A percentile compares a stretch with the other conserved stretches of the same genome.
phyloP scores from a whole-genome alignment of 768 basidiomycete species.

The Termitomyces sp. region DNA sequence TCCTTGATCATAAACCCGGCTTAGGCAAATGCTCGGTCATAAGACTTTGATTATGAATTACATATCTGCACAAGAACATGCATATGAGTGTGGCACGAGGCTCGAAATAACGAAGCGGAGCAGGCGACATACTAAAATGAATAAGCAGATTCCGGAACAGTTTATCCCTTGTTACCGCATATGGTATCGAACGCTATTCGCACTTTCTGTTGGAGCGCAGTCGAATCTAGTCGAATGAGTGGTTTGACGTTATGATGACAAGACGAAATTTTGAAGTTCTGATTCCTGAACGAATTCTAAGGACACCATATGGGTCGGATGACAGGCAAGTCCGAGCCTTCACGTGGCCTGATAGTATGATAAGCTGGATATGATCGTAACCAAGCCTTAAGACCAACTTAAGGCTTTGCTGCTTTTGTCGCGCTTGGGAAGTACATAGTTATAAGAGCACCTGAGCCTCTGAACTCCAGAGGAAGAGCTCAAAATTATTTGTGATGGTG shows the following conservation, averaged over 20 bases:
- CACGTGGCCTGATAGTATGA: constrained; percentile 11
- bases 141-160: background rate
- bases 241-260: background rate
- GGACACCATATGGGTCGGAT: constrained; percentile 6
- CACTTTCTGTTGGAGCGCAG: background rate
- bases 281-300: background rate
- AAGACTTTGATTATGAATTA: constrained; percentile 6
- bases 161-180: constrained; percentile 1
- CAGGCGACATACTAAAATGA: constrained; percentile 1
- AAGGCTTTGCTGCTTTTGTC: background rate
- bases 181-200: background rate
- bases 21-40: constrained; percentile 8
- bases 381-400: background rate
- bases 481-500: too few relatives aligned
- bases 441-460: background rate
- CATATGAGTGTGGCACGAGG: constrained; percentile 6
- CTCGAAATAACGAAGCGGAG: background rate
- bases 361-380: background rate
- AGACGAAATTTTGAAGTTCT: background rate
- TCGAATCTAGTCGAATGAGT: background rate
- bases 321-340: background rate
- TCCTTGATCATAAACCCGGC: background rate
- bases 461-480: background rate
- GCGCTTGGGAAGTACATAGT: background rate
- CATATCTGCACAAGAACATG: background rate